phyloP scores from a whole-genome alignment of 139 green algal species.

The Tetradesmus lagerheimii region DNA sequence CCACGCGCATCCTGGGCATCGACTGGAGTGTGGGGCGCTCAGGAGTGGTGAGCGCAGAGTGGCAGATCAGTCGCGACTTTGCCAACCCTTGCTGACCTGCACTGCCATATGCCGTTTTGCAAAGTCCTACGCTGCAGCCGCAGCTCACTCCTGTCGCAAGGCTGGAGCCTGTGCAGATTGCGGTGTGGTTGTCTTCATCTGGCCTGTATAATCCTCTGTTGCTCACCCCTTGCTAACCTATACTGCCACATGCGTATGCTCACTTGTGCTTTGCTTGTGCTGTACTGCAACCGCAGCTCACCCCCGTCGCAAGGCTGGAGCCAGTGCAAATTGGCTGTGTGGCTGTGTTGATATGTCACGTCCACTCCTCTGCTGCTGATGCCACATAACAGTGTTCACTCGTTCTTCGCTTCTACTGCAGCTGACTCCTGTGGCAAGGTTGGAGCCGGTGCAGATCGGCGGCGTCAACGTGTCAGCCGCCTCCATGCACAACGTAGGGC shows the following conservation, averaged over 20 bases:
- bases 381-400: too few species aligned
- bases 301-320: constrained; percentile 61
- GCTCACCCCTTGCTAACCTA: background rate
- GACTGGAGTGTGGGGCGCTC: constrained; percentile 58
- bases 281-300: constrained; percentile 44
- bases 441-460: constrained; percentile 59
- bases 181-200: too few species aligned
- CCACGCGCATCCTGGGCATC: constrained; percentile 60
- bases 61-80: background rate
- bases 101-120: background rate
- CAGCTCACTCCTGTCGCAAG: constrained; percentile 60
- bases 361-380: background rate
- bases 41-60: constrained; percentile 41
- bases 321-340: constrained; percentile 57
- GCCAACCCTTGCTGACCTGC: background rate
- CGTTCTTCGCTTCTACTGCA: background rate
- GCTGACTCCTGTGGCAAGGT: constrained; percentile 60
- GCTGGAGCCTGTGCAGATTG: constrained; percentile 59
- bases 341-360: background rate
- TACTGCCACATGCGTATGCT: background rate
- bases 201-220: too few species aligned
- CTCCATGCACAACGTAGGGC: constrained; percentile 65
- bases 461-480: constrained; percentile 60
- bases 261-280: background rate
- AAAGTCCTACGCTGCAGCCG: too few species aligned